Percentiles rank a stretch among this genome's conserved stretches.
Evolutionary conservation across 1,284 basidiomycete genomes (phyloP).

Genomic region (Ceratobasidium sp.): DNA sequence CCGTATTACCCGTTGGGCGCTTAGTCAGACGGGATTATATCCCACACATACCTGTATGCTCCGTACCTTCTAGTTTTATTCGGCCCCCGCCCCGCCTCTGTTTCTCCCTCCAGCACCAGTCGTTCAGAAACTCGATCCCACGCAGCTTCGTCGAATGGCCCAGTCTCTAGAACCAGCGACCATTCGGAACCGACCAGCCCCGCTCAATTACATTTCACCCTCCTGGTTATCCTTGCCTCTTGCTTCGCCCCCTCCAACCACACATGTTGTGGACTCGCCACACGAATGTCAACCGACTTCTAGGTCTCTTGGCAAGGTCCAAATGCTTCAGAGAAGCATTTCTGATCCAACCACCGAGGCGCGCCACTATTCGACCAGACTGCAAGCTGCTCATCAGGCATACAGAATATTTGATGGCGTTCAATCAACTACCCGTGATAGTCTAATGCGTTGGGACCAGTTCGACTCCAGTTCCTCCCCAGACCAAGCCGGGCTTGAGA

Average conservation of each 20-base stretch:
- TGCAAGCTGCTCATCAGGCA: too few species aligned
- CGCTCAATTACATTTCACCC: background rate
- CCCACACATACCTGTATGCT: background rate
- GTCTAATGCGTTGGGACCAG: too few species aligned
- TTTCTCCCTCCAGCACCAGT: background rate
- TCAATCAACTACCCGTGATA: too few species aligned
- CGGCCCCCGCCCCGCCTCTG: background rate
- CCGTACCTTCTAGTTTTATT: background rate
- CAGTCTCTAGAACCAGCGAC: background rate
- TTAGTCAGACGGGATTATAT: background rate
- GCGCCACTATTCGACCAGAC: too few species aligned
- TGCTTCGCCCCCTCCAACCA: background rate
- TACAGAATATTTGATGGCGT: too few species aligned
- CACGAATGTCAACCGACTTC: background rate
- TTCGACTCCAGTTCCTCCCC: too few species aligned
- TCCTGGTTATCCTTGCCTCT: background rate
- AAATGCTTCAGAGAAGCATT: too few species aligned
- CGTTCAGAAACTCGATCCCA: background rate
- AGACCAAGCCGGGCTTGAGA: too few species aligned
- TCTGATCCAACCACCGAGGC: too few species aligned
- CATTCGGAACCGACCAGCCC: background rate
- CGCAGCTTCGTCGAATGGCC: background rate
- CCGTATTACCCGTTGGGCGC: background rate
- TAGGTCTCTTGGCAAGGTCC: background rate
- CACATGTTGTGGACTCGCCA: background rate